These are phyloP conservation scores for Saksenaea vasiformis DNA, from an alignment of 371 early-diverging fungal species.

Conservation along the genomic window DNA sequence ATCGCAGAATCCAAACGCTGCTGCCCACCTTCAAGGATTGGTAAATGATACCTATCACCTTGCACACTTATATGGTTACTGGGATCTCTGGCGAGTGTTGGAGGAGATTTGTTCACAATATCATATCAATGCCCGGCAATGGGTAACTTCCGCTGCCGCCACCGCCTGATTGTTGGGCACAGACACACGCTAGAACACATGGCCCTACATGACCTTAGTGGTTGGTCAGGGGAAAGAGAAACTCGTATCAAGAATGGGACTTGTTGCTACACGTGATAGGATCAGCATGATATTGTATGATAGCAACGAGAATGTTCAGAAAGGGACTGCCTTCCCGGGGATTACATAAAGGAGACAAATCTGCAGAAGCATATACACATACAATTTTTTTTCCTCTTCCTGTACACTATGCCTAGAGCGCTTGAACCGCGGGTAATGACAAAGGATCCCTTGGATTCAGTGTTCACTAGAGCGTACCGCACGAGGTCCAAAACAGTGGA, in stretches of 20 bases:
- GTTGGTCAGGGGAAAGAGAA: neutral
- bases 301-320: slow-evolving; percentile 2
- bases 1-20: slow-evolving; percentile 20
- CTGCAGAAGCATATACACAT: neutral
- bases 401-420: neutral
- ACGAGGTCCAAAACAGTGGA: neutral
- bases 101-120: slow-evolving; percentile 42
- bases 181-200: neutral
- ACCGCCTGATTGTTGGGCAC: neutral
- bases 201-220: neutral
- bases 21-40: slow-evolving; percentile 11
- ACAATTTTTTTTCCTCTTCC: neutral
- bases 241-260: neutral
- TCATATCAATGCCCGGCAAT: slow-evolving; percentile 29
- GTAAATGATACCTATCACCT: slow-evolving; percentile 31
- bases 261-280: neutral
- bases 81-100: slow-evolving; percentile 44
- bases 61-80: slow-evolving; percentile 41
- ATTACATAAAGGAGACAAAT: neutral
- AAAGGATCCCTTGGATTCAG: neutral
- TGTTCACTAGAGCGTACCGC: neutral
- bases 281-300: neutral
- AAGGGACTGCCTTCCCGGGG: slow-evolving; percentile 6
- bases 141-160: slow-evolving; percentile 7
- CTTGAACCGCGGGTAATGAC: neutral